Base-by-base conservation (phyloP, 345 rosid species). In the Brassica incana region DNA sequence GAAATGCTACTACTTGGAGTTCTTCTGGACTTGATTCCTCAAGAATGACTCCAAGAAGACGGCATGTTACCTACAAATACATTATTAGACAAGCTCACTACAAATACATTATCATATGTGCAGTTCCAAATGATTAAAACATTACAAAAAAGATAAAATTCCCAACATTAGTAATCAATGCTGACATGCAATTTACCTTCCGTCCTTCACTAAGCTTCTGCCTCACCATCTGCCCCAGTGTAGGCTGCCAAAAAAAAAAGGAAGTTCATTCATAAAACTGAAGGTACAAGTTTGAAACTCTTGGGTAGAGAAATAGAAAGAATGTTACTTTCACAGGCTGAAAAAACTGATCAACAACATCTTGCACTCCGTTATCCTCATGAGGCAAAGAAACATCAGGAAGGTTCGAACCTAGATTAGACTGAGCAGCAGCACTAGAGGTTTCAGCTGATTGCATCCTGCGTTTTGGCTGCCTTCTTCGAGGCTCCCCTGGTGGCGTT, bases 21-120 rank as follows among this genome's bases (percentile, higher is more conserved):
- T 94, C 91, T 85, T 94, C 98, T 45, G 97, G 92, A 83, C 82
- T 88, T 79, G 82, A 88, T 88, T 94, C 98, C 81, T 94, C 97
- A 68, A 92, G 93, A 81, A 94, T 78, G 65, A 94, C 92, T 78
- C 97, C 98, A 68, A 93, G 85, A 75, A 93, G 87, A 74, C 98
- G 93, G 60, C 99, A 95, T 12, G 99, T 93, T 40, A 95, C 93
- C 99, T 95, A 80, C 77, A 84, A 18, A 1, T 59, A 76, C 60
- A 76, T 48, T 60, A 65, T 58, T 35, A 33, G 2, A 75, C 20
- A 10, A 48, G 56, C 56, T 48, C 56, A 48, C 14, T 48, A 11
- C 16, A 23, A 23, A 23, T 23, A 23, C 25, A 23, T 23, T 23
- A 23, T 23, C 25, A 23, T 23, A 23, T 23, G 16, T 48, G 56